These are phyloP conservation scores for Diaporthe citriasiana DNA, from an alignment of 2,329 filamentous ascomycete genomes.

Conservation along the genomic window DNA sequence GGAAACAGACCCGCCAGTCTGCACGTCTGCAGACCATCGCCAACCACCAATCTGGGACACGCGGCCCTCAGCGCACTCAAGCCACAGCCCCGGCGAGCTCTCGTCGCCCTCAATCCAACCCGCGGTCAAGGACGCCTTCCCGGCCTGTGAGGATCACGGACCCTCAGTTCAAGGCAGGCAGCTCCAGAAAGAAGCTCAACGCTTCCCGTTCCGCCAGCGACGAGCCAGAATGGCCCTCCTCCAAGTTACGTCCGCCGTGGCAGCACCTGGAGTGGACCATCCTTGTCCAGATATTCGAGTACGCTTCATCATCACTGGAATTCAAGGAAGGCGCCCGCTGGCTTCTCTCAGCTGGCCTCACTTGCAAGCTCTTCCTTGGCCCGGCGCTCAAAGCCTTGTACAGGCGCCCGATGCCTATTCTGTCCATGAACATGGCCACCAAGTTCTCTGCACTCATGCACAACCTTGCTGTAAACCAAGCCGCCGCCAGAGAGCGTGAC, in stretches of 20 bases:
- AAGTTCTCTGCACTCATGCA: conserved; percentile 68
- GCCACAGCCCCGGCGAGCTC: conserved; percentile 11
- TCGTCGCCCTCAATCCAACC: conserved; percentile 4
- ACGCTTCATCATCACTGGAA: conserved; percentile 72
- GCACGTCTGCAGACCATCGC: conserved; percentile 35
- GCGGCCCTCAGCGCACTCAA: background rate
- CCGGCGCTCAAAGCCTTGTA: conserved; percentile 83
- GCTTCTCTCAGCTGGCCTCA: conserved; percentile 74
- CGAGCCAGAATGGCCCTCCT: conserved; percentile 40
- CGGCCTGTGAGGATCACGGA: conserved; percentile 31
- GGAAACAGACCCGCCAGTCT: conserved; percentile 32
- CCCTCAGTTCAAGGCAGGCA: conserved; percentile 10
- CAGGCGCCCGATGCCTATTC: conserved; percentile 69
- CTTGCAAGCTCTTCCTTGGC: conserved; percentile 77
- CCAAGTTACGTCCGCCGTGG: conserved; percentile 49
- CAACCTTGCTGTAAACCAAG: conserved; percentile 55
- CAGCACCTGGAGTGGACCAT: conserved; percentile 65
- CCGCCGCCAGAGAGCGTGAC: conserved; percentile 72
- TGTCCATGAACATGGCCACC: conserved; percentile 59
- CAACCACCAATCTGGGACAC: conserved; percentile 22
- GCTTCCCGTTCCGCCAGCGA: conserved; percentile 11
- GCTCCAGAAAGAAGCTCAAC: conserved; percentile 27
- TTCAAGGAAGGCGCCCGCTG: conserved; percentile 63
- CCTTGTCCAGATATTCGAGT: conserved; percentile 78
- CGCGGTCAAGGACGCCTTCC: conserved; percentile 2